These are phyloP conservation scores for Diaporthe helianthi DNA, from an alignment of 2,329 filamentous ascomycete genomes.

Conservation along the genomic window DNA sequence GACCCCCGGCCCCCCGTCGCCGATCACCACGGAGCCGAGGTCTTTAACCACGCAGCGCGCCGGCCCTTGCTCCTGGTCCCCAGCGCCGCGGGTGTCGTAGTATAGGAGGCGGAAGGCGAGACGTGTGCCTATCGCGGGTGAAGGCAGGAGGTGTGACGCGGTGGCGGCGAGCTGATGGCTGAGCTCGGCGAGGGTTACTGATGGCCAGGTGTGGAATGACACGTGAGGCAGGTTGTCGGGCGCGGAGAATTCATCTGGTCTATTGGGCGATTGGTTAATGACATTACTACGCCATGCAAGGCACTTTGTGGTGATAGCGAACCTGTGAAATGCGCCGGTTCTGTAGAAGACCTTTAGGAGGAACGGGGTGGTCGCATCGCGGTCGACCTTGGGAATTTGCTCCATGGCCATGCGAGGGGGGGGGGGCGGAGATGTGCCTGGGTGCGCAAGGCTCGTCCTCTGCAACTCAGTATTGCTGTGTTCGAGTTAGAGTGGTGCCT, in stretches of 20 bases:
- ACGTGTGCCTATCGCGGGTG: slow-evolving; percentile 79
- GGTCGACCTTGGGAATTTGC: slow-evolving; percentile 57
- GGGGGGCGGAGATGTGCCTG: too few species aligned
- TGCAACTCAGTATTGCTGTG: neutral
- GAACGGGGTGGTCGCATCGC: slow-evolving; percentile 78
- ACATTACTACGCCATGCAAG: neutral
- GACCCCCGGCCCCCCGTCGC: slow-evolving; percentile 59
- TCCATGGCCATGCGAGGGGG: slow-evolving; percentile 24
- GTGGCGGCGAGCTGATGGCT: slow-evolving; percentile 76
- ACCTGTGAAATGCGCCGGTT: slow-evolving; percentile 75
- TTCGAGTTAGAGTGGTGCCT: neutral
- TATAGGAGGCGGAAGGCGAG: slow-evolving; percentile 89
- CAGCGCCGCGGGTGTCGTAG: slow-evolving; percentile 65
- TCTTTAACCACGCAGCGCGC: slow-evolving; percentile 78
- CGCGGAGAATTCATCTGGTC: slow-evolving; percentile 73
- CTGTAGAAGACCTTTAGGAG: slow-evolving; percentile 86
- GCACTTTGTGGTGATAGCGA: slow-evolving; percentile 33
- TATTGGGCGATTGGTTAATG: slow-evolving; percentile 44
- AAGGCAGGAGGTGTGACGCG: slow-evolving; percentile 70
- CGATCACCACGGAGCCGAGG: slow-evolving; percentile 81
- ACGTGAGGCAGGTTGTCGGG: slow-evolving; percentile 67
- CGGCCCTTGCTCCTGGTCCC: slow-evolving; percentile 40
- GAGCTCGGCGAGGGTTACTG: slow-evolving; percentile 82
- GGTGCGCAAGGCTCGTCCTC: neutral
- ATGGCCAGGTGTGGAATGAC: slow-evolving; percentile 85